Percentiles rank a stretch among this genome's conserved stretches.
These are phyloP conservation scores for Trichoderma cornu-damae DNA, from an alignment of 2,329 filamentous ascomycete genomes.

Conservation along the genomic window DNA sequence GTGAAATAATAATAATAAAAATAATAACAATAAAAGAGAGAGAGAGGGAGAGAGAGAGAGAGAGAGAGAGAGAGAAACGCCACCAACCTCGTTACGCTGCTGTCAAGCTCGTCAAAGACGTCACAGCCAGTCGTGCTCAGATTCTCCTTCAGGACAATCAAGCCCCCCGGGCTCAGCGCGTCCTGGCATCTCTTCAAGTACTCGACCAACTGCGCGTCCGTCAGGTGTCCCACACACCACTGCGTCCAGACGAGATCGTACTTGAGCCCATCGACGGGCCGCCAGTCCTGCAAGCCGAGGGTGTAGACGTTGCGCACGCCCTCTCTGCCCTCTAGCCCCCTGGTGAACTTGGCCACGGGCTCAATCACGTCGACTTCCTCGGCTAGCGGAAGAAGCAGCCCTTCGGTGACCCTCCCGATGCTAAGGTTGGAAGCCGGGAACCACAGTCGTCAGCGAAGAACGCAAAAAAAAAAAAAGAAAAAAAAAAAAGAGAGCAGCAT, in stretches of 20 bases:
- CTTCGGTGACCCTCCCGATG: conserved; percentile 77
- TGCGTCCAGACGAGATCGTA: conserved; percentile 89
- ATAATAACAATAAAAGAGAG: not conserved
- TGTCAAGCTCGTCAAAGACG: conserved; percentile 70
- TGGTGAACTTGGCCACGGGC: conserved; percentile 76
- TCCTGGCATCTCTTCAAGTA: conserved; percentile 60
- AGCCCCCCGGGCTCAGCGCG: conserved; percentile 29
- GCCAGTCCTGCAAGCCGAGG: conserved; percentile 69
- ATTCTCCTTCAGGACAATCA: conserved; percentile 60
- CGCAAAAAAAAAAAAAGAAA: no score
- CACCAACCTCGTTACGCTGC: conserved; percentile 62
- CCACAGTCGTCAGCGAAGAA: not conserved
- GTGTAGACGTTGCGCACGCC: conserved; percentile 63
- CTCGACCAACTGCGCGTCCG: conserved; percentile 62
- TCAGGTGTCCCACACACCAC: conserved; percentile 84
- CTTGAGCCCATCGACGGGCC: conserved; percentile 36
- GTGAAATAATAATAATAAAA: not conserved
- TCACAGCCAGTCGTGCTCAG: conserved; percentile 54
- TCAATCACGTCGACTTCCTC: conserved; percentile 75
- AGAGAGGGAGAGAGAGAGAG: no score
- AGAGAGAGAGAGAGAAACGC: no score
- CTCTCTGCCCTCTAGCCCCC: conserved; percentile 49
- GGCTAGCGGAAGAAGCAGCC: conserved; percentile 67
- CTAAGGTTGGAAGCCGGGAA: conserved; percentile 36
- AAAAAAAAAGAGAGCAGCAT: not conserved